Evolutionary conservation across 129 eudicot genomes (phyloP).

Genomic region (Silybum marianum): DNA sequence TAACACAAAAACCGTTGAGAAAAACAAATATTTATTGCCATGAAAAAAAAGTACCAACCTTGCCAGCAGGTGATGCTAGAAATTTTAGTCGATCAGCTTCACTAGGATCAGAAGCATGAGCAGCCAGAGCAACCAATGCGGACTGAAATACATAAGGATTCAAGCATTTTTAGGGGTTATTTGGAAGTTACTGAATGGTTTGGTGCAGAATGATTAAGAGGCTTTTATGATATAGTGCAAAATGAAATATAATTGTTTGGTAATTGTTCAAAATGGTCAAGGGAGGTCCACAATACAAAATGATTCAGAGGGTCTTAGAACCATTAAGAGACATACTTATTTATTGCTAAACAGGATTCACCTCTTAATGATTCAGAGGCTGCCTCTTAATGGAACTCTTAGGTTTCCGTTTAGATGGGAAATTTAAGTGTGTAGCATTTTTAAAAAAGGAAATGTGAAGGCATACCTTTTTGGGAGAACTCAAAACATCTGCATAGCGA

Average conservation of each 20-base stretch:
- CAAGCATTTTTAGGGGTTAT: too few species aligned
- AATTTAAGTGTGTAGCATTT: background rate
- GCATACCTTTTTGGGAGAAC: conserved; percentile 58
- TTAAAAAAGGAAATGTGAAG: background rate
- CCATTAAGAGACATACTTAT: too few species aligned
- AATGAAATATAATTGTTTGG: too few species aligned
- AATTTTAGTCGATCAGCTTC: conserved; percentile 77
- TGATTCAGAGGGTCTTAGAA: too few species aligned
- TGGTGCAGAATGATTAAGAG: too few species aligned
- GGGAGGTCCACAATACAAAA: too few species aligned
- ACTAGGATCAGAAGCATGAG: conserved; percentile 75
- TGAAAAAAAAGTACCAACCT: conserved; percentile 46
- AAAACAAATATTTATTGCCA: background rate
- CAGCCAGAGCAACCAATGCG: conserved; percentile 60
- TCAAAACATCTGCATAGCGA: conserved; percentile 77
- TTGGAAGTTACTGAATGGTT: too few species aligned
- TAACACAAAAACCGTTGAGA: background rate
- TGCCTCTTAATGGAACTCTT: too few species aligned
- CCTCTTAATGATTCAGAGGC: background rate
- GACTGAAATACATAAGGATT: conserved; percentile 28
- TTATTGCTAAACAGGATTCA: background rate
- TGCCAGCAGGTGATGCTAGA: conserved; percentile 91
- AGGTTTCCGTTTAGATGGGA: background rate
- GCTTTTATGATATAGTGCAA: too few species aligned
- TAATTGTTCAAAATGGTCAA: too few species aligned